Conservation (phyloP, 371 early-diverging fungal genomes). For the Parasitella parasitica region DNA sequence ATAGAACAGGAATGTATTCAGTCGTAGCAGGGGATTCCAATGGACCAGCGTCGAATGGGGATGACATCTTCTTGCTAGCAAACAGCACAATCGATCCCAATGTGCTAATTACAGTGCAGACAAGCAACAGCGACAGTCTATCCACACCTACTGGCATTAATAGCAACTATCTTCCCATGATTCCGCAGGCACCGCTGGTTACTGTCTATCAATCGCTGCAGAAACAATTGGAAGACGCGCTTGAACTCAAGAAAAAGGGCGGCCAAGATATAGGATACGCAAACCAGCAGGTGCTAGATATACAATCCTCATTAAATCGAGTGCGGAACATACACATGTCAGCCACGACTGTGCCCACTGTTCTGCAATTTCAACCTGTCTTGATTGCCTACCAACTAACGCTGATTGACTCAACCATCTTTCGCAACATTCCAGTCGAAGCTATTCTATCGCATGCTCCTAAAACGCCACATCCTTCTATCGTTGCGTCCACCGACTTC, state of each 20-base stretch:
- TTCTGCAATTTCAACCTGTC: slow-evolving; percentile 66
- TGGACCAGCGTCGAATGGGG: not conserved
- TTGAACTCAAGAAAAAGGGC: not conserved
- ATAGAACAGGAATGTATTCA: not conserved
- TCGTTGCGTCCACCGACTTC: slow-evolving; percentile 74
- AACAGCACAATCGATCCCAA: slow-evolving; percentile 42
- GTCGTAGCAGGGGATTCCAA: not conserved
- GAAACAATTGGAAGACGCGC: slow-evolving; percentile 23
- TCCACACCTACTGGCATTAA: not conserved
- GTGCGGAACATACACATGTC: slow-evolving; percentile 57
- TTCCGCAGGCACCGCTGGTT: slow-evolving; percentile 40
- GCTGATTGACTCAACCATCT: slow-evolving; percentile 70
- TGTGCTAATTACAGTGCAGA: slow-evolving; percentile 43
- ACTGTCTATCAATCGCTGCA: slow-evolving; percentile 30
- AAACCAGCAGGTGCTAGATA: not conserved
- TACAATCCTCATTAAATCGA: slow-evolving; percentile 37
- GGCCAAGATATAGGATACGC: not conserved
- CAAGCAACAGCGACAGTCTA: slow-evolving; percentile 40
- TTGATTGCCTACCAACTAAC: slow-evolving; percentile 75
- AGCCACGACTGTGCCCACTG: slow-evolving; percentile 53
- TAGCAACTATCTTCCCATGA: slow-evolving; percentile 26
- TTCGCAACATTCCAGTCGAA: slow-evolving; percentile 60
- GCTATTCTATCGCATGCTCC: slow-evolving; percentile 69
- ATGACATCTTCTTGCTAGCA: slow-evolving; percentile 22
- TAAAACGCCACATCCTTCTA: slow-evolving; percentile 61